Evolutionary conservation across 1,284 basidiomycete species (phyloP).

Genomic region (Puccinia sorghi): DNA sequence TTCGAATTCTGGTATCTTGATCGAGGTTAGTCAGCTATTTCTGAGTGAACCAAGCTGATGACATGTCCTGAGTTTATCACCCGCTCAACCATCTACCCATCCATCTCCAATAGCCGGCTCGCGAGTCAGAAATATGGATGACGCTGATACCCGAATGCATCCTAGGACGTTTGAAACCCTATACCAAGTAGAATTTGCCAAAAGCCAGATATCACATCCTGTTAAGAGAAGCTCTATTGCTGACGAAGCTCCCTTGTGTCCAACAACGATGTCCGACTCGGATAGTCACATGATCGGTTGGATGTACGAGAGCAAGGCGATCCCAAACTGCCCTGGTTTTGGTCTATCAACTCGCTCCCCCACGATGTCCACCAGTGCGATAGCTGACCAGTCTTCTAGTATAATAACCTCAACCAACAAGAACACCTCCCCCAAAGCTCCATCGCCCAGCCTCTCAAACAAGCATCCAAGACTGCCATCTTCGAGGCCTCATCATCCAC

Average conservation of each 20-base stretch:
- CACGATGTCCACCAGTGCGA: background rate
- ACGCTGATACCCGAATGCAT: conserved; percentile 47
- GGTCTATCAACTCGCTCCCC: background rate
- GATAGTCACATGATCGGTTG: conserved; percentile 24
- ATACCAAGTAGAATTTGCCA: conserved; percentile 38
- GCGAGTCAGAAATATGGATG: conserved; percentile 19
- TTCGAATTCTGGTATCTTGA: conserved; percentile 47
- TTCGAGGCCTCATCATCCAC: background rate
- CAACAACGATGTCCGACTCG: background rate
- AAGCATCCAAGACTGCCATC: background rate
- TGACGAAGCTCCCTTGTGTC: conserved; percentile 1
- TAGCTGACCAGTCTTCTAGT: background rate
- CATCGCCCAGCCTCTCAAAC: background rate
- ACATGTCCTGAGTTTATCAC: background rate
- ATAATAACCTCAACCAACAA: background rate
- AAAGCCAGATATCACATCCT: conserved; percentile 33
- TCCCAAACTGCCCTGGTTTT: conserved; percentile 41
- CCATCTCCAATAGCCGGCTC: background rate
- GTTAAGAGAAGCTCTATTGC: conserved; percentile 28
- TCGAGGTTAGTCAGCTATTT: conserved; percentile 18
- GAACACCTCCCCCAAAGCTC: background rate
- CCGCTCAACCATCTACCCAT: background rate
- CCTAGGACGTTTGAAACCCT: conserved; percentile 32
- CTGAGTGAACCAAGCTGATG: background rate
- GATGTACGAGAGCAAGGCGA: conserved; percentile 34